Evolutionary conservation across 2,329 filamentous ascomycete genomes (phyloP).

Genomic region (Ascochyta fabae): DNA sequence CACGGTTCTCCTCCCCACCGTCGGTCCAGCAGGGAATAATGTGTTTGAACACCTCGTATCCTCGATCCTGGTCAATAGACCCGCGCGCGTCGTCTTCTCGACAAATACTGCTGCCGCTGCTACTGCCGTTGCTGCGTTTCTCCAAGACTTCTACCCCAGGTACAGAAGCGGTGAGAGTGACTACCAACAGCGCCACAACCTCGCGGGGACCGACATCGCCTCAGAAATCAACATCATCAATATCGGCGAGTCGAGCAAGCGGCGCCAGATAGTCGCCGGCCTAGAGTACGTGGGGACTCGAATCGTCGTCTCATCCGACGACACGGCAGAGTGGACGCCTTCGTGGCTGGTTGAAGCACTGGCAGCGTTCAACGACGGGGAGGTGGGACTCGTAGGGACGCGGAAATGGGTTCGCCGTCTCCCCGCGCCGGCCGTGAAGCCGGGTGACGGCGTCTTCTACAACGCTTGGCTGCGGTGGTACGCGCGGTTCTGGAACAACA

Average conservation of each 20-base stretch:
- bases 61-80: constrained; percentile 22
- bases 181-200: constrained; percentile 17
- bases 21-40: constrained; percentile 20
- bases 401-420: constrained; percentile 32
- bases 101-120: constrained; percentile 14
- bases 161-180: constrained; percentile 7
- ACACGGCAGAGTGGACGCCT: constrained; percentile 29
- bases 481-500: constrained; percentile 31
- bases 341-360: constrained; percentile 22
- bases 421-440: not conserved
- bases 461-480: constrained; percentile 19
- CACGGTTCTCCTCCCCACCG: constrained; percentile 31
- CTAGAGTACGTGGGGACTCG: constrained; percentile 14
- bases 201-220: not conserved
- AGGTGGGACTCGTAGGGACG: constrained; percentile 33
- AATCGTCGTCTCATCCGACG: constrained; percentile 26
- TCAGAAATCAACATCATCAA: constrained; percentile 16
- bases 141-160: not conserved
- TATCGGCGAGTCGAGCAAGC: constrained; percentile 27
- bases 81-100: constrained; percentile 26
- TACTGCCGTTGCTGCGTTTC: constrained; percentile 6
- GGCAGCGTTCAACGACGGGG: constrained; percentile 23
- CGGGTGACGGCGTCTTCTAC: not conserved
- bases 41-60: constrained; percentile 17
- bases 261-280: constrained; percentile 22